A percentile compares a stretch with the other conserved stretches of the same genome.
phyloP scores from a whole-genome alignment of 257 asterid genomes.

The Striga asiatica region DNA sequence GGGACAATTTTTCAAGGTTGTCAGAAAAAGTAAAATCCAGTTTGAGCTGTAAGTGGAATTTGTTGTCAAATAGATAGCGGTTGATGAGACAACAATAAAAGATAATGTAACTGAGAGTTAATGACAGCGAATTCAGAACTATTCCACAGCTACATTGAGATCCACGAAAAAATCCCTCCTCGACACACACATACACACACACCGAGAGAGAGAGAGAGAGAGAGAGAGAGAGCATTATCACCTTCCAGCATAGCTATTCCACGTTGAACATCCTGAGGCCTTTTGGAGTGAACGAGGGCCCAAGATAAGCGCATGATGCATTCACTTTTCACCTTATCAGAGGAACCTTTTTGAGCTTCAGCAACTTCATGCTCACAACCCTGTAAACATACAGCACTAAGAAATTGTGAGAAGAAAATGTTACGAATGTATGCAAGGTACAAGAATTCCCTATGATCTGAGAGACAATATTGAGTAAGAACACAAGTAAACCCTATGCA shows the following conservation, averaged over 20 bases:
- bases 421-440: background rate
- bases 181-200: background rate
- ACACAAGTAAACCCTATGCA: conserved; percentile 6
- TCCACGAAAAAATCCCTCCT: background rate
- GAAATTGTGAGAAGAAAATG: conserved; percentile 8
- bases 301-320: conserved; percentile 92
- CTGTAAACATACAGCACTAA: conserved; percentile 32
- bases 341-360: conserved; percentile 70
- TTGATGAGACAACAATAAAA: background rate
- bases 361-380: conserved; percentile 92
- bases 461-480: no score
- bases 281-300: conserved; percentile 93
- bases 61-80: background rate
- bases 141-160: background rate
- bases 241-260: conserved; percentile 99
- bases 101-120: background rate
- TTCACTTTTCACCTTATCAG: conserved; percentile 61
- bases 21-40: conserved; percentile 3
- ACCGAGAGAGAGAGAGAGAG: no score
- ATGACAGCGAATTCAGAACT: background rate
- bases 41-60: background rate
- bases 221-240: conserved; percentile 12
- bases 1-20: conserved; percentile 19
- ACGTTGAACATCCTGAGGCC: conserved; percentile 71
- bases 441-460: no score